phyloP scores from a whole-genome alignment of 163 green algal genomes.

The Scenedesmus sp. region DNA sequence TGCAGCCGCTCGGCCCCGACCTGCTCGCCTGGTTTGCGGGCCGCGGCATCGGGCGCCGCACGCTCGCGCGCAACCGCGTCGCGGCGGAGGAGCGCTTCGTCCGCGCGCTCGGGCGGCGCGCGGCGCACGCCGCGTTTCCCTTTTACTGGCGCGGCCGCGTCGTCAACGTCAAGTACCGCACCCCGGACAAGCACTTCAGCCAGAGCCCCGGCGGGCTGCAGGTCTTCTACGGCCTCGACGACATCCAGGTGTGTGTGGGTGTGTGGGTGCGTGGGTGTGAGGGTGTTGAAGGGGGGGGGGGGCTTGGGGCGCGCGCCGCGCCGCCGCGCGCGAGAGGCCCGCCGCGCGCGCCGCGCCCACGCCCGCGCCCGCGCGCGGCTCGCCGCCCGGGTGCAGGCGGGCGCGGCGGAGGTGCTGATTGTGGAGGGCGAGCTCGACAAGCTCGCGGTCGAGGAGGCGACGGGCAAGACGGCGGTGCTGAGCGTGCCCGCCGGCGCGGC shows the following conservation, averaged over 20 bases:
- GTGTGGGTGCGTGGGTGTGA: too few relatives aligned
- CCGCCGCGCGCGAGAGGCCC: too few relatives aligned
- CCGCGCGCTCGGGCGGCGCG: background rate
- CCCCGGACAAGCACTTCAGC: constrained; percentile 49
- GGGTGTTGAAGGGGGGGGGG: too few relatives aligned
- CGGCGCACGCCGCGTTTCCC: constrained; percentile 16
- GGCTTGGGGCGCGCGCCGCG: too few relatives aligned
- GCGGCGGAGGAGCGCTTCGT: background rate
- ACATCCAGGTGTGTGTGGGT: constrained; percentile 56
- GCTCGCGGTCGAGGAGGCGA: constrained; percentile 58
- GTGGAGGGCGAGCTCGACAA: constrained; percentile 87
- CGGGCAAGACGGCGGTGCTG: background rate
- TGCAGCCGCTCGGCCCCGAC: constrained; percentile 16
- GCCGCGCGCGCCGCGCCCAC: too few relatives aligned
- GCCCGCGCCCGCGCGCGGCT: too few relatives aligned
- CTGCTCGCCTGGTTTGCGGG: constrained; percentile 42
- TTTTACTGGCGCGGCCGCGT: constrained; percentile 77
- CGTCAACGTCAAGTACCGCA: constrained; percentile 93
- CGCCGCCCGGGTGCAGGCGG: too few relatives aligned
- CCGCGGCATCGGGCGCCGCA: constrained; percentile 27
- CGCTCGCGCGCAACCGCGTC: constrained; percentile 31
- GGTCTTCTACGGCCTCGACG: constrained; percentile 88
- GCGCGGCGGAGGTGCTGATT: constrained; percentile 50
- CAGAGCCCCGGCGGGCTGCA: constrained; percentile 83
- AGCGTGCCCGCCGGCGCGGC: constrained; percentile 25